Evolutionary conservation across 768 basidiomycete genomes (phyloP).

Genomic region (Auriculariales sp.): DNA sequence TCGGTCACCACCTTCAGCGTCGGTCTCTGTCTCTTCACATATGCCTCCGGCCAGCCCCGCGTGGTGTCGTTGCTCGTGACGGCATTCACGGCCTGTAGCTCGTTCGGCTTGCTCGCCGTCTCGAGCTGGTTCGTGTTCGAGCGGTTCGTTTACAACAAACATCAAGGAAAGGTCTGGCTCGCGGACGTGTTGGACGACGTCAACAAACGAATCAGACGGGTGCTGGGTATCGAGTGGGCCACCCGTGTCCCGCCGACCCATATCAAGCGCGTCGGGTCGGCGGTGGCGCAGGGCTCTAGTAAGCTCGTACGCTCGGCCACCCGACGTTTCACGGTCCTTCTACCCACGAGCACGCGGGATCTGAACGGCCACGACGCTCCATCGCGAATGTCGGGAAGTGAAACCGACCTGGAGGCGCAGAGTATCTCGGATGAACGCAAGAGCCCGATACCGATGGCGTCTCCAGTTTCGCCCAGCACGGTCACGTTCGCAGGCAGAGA

Average conservation of each 20-base stretch:
- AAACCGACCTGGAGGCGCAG: not conserved
- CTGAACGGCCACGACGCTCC: too few species aligned
- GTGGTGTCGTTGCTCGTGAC: constrained; percentile 61
- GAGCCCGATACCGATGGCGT: not conserved
- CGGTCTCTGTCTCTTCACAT: constrained; percentile 66
- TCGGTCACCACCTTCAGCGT: constrained; percentile 74
- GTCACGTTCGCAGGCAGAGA: not conserved
- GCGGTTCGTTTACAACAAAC: constrained; percentile 44
- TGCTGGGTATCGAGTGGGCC: constrained; percentile 14
- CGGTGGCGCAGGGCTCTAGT: not conserved
- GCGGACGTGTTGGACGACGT: constrained; percentile 39
- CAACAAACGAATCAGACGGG: constrained; percentile 17
- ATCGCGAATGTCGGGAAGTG: too few species aligned
- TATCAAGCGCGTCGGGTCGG: not conserved
- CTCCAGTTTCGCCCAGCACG: not conserved
- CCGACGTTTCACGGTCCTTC: not conserved
- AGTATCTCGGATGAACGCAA: not conserved
- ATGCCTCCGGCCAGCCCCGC: constrained; percentile 32
- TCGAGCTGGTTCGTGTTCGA: constrained; percentile 65
- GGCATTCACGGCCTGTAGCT: constrained; percentile 60
- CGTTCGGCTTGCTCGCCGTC: constrained; percentile 54
- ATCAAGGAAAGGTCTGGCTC: constrained; percentile 53
- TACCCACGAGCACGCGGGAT: too few species aligned
- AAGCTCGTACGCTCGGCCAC: not conserved
- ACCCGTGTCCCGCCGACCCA: constrained; percentile 3